Evolutionary conservation across 2,329 filamentous ascomycete species (phyloP), one percentile per base, ranked within the genome.

Genomic region (Pseudopithomyces chartarum): DNA sequence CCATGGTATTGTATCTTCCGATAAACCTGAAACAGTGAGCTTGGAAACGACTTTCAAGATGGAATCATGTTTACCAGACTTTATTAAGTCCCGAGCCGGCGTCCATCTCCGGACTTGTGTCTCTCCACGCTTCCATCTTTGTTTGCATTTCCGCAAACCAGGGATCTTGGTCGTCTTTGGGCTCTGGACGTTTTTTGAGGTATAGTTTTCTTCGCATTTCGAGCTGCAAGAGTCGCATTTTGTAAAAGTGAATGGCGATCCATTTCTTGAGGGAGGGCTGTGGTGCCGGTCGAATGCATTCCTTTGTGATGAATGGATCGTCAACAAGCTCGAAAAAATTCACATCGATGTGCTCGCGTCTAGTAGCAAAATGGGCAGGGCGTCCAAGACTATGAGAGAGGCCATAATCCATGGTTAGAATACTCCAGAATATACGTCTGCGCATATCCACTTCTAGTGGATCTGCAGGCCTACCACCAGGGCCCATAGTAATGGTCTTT

Each of bases 161-260:
- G 1, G 91, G 91, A 76, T 97, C 90, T 39, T 86, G 83, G 67
- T 97, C 92, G 69, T 89, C 85, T 52, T 85, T 86, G 0, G 94
- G 93, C 49, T 91, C 88, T 0, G 86, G 79, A 43, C 89, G 85
- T 75, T 95, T 95, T 74, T 88, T 89, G 65, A 96, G 89, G 72
- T 99, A 98, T 0, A 98, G 80, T 6, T 87, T 89, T 56, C 92
- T 86, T 55, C 92, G 85, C 42, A 97, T 95, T 75, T 98, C 94
- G 13, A 93, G 86, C 73, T 97, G 93, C 12, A 93, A 80, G 56
- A 96, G 77, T 54, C 92, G 85, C 91, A 97, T 96, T 71, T 91
- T 94, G 80, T 92, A 92, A 67, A 96, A 95, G 73, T 99, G 94
- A 59, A 97, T 92, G 2, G 92, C 89, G 23, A 96, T 88, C 66